A percentile compares a stretch with the other conserved stretches of the same genome.
Evolutionary conservation across 1,284 basidiomycete genomes (phyloP).

Genomic region (Apiotrichum porosum): DNA sequence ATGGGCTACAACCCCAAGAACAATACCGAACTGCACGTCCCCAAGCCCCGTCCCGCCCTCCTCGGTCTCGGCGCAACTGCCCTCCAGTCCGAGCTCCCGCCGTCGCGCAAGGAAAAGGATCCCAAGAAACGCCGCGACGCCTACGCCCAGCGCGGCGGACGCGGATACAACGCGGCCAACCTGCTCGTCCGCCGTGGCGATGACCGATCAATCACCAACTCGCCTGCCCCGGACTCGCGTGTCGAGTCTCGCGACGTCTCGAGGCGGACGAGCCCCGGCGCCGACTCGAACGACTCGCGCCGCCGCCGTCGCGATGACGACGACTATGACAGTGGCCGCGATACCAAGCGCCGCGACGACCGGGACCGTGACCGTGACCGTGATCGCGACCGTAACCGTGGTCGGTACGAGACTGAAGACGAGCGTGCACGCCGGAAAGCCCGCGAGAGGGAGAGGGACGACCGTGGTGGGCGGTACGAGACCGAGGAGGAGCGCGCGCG

Average conservation of each 20-base stretch:
- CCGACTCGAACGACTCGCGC: constrained; percentile 6
- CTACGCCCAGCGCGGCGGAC: constrained; percentile 31
- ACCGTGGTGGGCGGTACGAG: constrained; percentile 8
- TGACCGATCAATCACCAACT: constrained; percentile 3
- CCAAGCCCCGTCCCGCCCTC: constrained; percentile 70
- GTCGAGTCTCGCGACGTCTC: constrained; percentile 2
- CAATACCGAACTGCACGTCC: constrained; percentile 71
- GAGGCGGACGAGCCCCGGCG: constrained; percentile 15
- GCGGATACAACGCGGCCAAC: constrained; percentile 40
- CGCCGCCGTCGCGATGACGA: constrained; percentile 20
- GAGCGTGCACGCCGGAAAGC: constrained; percentile 34
- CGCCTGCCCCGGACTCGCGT: neutral
- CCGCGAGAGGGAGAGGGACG: constrained; percentile 23
- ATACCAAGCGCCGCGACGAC: constrained; percentile 15
- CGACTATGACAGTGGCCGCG: constrained; percentile 15
- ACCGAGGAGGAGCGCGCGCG: constrained; percentile 7
- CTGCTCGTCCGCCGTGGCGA: constrained; percentile 31
- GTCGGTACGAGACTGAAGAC: constrained; percentile 30
- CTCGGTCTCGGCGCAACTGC: constrained; percentile 87
- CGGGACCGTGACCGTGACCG: constrained; percentile 10
- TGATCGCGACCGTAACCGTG: constrained; percentile 14
- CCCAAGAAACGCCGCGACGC: constrained; percentile 26
- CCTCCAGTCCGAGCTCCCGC: constrained; percentile 27
- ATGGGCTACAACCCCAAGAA: constrained; percentile 80
- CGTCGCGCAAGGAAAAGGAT: constrained; percentile 20